phyloP scores from a whole-genome alignment of 1,284 basidiomycete species.

The Lignosus rhinocerotis region DNA sequence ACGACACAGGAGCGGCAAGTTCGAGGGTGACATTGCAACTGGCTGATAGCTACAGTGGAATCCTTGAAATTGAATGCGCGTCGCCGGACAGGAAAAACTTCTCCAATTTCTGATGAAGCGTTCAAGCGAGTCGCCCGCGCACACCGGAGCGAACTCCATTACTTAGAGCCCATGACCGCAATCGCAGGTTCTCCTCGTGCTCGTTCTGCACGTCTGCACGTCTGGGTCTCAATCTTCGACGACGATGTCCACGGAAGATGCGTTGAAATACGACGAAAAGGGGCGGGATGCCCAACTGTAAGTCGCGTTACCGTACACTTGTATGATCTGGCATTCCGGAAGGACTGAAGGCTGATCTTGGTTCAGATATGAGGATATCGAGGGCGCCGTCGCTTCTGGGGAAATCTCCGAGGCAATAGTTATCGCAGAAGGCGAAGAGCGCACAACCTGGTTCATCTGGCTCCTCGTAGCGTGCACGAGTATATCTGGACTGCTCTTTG shows the following conservation, averaged over 20 bases:
- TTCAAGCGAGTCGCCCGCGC: slow-evolving; percentile 5
- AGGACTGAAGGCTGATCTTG: neutral
- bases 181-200: neutral
- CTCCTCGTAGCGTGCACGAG: slow-evolving; percentile 63
- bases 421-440: slow-evolving; percentile 69
- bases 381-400: slow-evolving; percentile 37
- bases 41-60: neutral
- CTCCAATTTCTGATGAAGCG: slow-evolving; percentile 16
- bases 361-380: slow-evolving; percentile 27
- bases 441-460: slow-evolving; percentile 72
- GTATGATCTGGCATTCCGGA: no score
- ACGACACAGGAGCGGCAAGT: neutral
- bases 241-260: slow-evolving; percentile 10
- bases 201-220: slow-evolving; percentile 1
- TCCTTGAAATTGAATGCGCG: neutral
- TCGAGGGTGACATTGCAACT: neutral
- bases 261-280: slow-evolving; percentile 12
- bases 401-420: slow-evolving; percentile 63
- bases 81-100: slow-evolving; percentile 7
- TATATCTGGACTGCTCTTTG: slow-evolving; percentile 79
- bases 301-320: neutral
- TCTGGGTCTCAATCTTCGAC: neutral
- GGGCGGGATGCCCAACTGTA: slow-evolving; percentile 10
- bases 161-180: neutral
- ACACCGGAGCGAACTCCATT: neutral